Percentiles rank a stretch among this genome's conserved stretches.
Evolutionary conservation across 495 filamentous ascomycete species (phyloP).

Genomic region (Hypoxylon lienhwacheense): DNA sequence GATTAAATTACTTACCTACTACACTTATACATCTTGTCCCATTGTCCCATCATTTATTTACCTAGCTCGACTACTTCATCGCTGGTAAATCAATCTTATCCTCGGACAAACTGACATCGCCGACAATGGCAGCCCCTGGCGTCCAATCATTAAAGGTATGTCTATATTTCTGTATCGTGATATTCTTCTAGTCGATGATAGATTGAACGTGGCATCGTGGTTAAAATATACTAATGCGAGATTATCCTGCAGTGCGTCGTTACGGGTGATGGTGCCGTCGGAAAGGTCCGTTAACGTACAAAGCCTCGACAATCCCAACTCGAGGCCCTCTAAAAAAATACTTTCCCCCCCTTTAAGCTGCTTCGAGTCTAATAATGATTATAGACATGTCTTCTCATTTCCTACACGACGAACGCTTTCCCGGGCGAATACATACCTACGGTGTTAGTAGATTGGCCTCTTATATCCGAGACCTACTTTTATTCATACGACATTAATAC

Average conservation of each 20-base stretch:
- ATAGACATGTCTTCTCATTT: slow-evolving; percentile 99
- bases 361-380: slow-evolving; percentile 38
- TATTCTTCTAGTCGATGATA: slow-evolving; percentile 21
- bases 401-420: slow-evolving; percentile 98
- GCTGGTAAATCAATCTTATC: slow-evolving; percentile 10
- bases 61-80: no score
- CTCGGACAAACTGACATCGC: slow-evolving; percentile 20
- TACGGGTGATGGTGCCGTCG: slow-evolving; percentile 97
- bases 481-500: slow-evolving; percentile 20
- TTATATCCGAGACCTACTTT: slow-evolving; percentile 5
- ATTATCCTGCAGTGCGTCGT: slow-evolving; percentile 78
- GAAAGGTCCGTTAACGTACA: slow-evolving; percentile 68
- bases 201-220: slow-evolving; percentile 12
- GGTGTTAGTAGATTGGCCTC: slow-evolving; percentile 66
- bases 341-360: no score
- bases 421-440: slow-evolving; percentile 99
- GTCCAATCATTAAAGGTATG: slow-evolving; percentile 62
- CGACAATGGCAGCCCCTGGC: slow-evolving; percentile 55
- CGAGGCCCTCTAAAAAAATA: no score
- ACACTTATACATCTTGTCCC: no score
- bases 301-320: slow-evolving; percentile 12
- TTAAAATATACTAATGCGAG: slow-evolving; percentile 26
- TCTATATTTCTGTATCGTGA: no score
- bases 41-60: no score
- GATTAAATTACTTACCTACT: no score